Evolutionary conservation across 306 rosid species (phyloP).

Genomic region (Inga leiocalycina): DNA sequence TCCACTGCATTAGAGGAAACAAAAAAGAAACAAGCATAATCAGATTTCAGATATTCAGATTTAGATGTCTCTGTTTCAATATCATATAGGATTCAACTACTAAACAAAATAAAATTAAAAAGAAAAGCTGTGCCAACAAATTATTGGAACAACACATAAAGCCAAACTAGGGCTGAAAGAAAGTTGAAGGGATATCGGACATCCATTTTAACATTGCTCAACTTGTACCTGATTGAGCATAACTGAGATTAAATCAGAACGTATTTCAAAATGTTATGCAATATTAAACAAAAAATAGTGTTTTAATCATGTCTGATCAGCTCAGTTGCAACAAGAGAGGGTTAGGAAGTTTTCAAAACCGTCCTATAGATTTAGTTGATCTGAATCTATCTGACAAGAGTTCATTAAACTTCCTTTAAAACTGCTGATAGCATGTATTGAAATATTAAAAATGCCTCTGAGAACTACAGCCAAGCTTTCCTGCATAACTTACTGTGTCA

Average conservation of each 20-base stretch:
- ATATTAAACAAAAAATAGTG: conserved; percentile 1
- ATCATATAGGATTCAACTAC: conserved; percentile 9
- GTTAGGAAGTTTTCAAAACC: neutral
- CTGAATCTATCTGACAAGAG: neutral
- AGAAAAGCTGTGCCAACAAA: neutral
- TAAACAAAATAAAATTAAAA: conserved; percentile 24
- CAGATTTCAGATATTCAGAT: conserved; percentile 10
- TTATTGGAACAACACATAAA: conserved; percentile 21
- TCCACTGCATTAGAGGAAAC: conserved; percentile 58
- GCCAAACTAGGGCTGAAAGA: neutral
- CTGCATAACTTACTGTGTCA: neutral
- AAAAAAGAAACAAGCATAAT: conserved; percentile 16
- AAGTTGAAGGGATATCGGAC: neutral
- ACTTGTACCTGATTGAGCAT: conserved; percentile 3
- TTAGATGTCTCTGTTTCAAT: conserved; percentile 25
- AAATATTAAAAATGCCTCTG: neutral
- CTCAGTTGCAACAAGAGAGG: neutral
- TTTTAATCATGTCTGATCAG: neutral
- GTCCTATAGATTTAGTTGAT: conserved; percentile 22
- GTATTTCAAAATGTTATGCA: neutral
- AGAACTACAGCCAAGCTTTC: neutral
- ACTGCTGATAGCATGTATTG: neutral
- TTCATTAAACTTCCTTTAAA: conserved; percentile 7
- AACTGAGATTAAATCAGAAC: conserved; percentile 14
- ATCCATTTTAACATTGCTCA: conserved; percentile 3